Evolutionary conservation across 2,329 filamentous ascomycete genomes (phyloP), one percentile per base, ranked within the genome.

Genomic region (Stemphylium lycopersici): DNA sequence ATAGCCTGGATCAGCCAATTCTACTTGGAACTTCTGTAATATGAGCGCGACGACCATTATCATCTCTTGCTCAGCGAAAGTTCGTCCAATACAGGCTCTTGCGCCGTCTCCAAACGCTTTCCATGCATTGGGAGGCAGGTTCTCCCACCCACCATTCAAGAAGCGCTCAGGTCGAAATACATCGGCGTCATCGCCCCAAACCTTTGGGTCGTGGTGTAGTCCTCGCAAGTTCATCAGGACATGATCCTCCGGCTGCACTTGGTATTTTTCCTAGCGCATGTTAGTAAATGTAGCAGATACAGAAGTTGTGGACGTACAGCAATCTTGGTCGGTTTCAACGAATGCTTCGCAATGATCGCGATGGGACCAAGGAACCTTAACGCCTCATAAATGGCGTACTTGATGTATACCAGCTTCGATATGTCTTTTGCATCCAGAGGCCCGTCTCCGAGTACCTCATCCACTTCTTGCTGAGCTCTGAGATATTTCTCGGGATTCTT

Each of bases 31-130:
- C 65, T 87, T 89, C 64, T 91, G 88, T 52, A 91, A 77, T 11
- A 90, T 62, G 15, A 68, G 52, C 7, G 66, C 56, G 2, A 65
- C 46, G n/a, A 55, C 51, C 33, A 69, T 56, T 4, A 64, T 52
- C 62, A 65, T 61, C 39, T 93, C 90, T 67, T 93, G 89, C 86
- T 87, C 89, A 1, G 89, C 88, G 68, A 92, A 92, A 0, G 84
- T 81, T 1, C 88, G 79, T 3, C 90, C 90, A 56, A 92, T 91
- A 62, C 89, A 93, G 1, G 79, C 87, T 48, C 90, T 78, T 58
- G 83, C 79, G 1, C 89, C 89, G 53, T 89, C 89, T 1, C 90
- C 90, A 62, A 92, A 93, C 3, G 90, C 88, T 74, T 75, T 67
- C 22, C 54, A 56, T 20, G 40, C 29, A 15, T 54, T 54, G 16